phyloP scores from a whole-genome alignment of 176 grass and related monocot genomes.

The Oryza glaberrima region DNA sequence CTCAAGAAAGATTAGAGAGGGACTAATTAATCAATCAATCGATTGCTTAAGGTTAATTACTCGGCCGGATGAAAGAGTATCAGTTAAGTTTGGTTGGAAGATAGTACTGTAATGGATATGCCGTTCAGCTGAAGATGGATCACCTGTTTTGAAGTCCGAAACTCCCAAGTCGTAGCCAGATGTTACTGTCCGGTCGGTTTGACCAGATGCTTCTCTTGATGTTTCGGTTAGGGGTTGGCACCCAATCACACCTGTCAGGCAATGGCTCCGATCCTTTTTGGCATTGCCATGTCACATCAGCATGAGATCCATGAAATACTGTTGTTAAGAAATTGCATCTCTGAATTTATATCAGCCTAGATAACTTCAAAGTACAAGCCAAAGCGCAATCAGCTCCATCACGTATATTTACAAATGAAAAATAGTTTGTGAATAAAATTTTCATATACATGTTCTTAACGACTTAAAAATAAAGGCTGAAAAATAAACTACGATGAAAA shows the following conservation, averaged over 20 bases:
- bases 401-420: too few species aligned
- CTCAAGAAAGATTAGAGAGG: background rate
- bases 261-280: background rate
- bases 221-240: background rate
- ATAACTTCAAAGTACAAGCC: background rate
- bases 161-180: background rate
- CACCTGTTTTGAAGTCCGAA: background rate
- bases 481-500: too few species aligned
- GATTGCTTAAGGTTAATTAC: background rate
- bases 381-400: too few species aligned
- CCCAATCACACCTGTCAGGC: background rate
- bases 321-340: background rate
- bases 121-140: background rate
- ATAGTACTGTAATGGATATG: background rate
- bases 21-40: background rate
- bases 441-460: too few species aligned
- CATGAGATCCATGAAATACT: background rate
- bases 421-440: too few species aligned
- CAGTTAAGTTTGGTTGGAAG: conserved; percentile 5
- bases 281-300: background rate
- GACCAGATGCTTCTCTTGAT: background rate
- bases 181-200: background rate
- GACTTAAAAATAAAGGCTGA: too few species aligned
- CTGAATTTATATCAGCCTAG: background rate
- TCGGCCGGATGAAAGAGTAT: background rate